Evolutionary conservation across 1,139 yeast species (phyloP).

Genomic region (Candida dubliniensis): DNA sequence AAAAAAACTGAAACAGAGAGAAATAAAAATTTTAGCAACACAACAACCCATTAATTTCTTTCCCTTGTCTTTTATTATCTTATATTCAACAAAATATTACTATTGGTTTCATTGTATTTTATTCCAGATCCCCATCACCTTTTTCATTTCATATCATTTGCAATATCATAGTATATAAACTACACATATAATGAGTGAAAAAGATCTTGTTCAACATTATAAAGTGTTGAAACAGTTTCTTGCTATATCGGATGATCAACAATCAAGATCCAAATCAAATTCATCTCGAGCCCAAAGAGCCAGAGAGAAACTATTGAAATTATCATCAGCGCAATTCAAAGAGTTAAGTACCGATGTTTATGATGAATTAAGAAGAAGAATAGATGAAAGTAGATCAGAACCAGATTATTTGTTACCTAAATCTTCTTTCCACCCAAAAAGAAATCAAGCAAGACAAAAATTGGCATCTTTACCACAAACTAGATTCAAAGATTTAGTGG

Average conservation of each 20-base stretch:
- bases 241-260: slow-evolving; percentile 50
- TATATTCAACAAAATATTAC: not conserved
- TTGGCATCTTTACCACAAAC: slow-evolving; percentile 79
- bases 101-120: not conserved
- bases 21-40: not conserved
- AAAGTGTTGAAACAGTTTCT: slow-evolving; percentile 53
- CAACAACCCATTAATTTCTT: not conserved
- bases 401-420: slow-evolving; percentile 69
- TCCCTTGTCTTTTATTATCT: not conserved
- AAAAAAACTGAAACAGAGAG: no score
- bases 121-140: not conserved
- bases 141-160: not conserved
- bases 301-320: slow-evolving; percentile 76
- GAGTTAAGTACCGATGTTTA: slow-evolving; percentile 92
- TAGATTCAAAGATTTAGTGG: slow-evolving; percentile 85
- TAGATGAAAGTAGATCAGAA: slow-evolving; percentile 52
- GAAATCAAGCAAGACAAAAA: slow-evolving; percentile 95
- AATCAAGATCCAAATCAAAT: slow-evolving; percentile 41
- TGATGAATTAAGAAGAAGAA: slow-evolving; percentile 82
- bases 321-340: slow-evolving; percentile 80
- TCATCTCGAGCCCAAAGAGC: slow-evolving; percentile 73
- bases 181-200: slow-evolving; percentile 28
- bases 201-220: slow-evolving; percentile 46
- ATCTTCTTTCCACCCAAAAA: slow-evolving; percentile 81
- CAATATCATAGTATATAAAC: not conserved